Percentiles rank a stretch among this genome's conserved stretches.
Evolutionary conservation across 345 rosid genomes (phyloP).

Genomic region (Reutealis trisperma): DNA sequence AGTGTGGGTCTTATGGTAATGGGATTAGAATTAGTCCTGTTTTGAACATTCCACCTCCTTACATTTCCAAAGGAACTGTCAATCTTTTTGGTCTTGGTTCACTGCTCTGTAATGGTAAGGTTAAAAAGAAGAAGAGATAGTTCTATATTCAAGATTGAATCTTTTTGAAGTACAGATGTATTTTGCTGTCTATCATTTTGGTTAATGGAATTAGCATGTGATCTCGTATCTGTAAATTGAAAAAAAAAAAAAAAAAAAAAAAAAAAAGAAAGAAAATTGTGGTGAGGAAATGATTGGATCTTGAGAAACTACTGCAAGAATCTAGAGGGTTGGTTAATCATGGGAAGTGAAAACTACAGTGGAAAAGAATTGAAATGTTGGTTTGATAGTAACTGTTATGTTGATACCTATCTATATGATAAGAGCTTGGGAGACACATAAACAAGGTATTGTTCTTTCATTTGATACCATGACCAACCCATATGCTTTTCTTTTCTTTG

Average conservation of each 20-base stretch:
- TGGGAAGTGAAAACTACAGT: constrained; percentile 15
- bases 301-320: neutral
- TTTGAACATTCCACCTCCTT: constrained; percentile 65
- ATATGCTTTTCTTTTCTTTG: constrained; percentile 11
- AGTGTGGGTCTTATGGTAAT: constrained; percentile 50
- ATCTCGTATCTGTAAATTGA: constrained; percentile 37
- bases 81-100: constrained; percentile 72
- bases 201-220: constrained; percentile 42
- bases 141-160: constrained; percentile 20
- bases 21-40: constrained; percentile 74
- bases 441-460: constrained; percentile 28
- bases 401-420: constrained; percentile 31
- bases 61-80: constrained; percentile 61
- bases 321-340: too few species aligned
- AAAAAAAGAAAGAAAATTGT: neutral
- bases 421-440: constrained; percentile 41
- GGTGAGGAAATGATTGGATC: constrained; percentile 25
- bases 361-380: neutral
- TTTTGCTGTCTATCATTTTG: constrained; percentile 37
- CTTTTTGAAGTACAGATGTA: constrained; percentile 42
- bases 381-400: constrained; percentile 22
- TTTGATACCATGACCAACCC: neutral
- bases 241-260: constrained; percentile 5
- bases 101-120: constrained; percentile 70
- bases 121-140: constrained; percentile 59